A percentile compares a stretch with the other conserved stretches of the same genome.
phyloP scores from a whole-genome alignment of 2,329 filamentous ascomycete genomes.

The Domatiomyces catenatus region DNA sequence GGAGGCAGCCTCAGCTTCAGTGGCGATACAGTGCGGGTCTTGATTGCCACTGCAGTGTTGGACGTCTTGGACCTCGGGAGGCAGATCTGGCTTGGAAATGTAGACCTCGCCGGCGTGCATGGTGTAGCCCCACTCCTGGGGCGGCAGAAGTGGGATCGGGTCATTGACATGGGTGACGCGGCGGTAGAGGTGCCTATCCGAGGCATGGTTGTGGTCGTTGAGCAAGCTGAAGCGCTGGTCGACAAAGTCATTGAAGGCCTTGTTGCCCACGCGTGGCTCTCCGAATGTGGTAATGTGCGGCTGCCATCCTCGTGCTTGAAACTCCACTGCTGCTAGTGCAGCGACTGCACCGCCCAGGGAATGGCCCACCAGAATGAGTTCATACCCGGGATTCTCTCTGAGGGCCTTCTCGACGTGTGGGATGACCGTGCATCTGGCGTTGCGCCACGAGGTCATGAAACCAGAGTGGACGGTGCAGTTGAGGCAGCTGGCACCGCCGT shows the following conservation, averaged over 20 bases:
- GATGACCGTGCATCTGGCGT: conserved; percentile 55
- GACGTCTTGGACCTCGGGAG: conserved; percentile 55
- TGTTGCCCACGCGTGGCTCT: conserved; percentile 54
- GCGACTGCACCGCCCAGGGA: conserved; percentile 87
- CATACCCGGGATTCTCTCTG: conserved; percentile 51
- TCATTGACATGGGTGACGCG: conserved; percentile 76
- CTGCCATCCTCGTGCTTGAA: conserved; percentile 59
- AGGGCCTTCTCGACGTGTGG: conserved; percentile 47
- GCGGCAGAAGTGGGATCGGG: conserved; percentile 73
- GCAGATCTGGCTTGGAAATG: conserved; percentile 56
- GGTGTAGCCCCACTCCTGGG: conserved; percentile 73
- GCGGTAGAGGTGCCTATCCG: conserved; percentile 38
- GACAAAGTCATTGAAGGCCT: conserved; percentile 38
- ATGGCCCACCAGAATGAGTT: conserved; percentile 70
- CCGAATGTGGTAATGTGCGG: conserved; percentile 81
- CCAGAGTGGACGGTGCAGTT: conserved; percentile 91
- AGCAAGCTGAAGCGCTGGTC: conserved; percentile 36
- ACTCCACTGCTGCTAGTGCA: conserved; percentile 68
- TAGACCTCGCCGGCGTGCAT: conserved; percentile 79
- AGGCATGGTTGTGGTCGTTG: conserved; percentile 1
- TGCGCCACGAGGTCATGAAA: conserved; percentile 72
- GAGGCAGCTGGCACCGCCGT: conserved; percentile 39
- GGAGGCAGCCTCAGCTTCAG: neutral
- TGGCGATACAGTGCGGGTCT: conserved; percentile 55
- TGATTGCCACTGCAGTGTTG: conserved; percentile 53